Evolutionary conservation across 108 stramenopile genomes (phyloP).

Genomic region (Conticribra guillardii): DNA sequence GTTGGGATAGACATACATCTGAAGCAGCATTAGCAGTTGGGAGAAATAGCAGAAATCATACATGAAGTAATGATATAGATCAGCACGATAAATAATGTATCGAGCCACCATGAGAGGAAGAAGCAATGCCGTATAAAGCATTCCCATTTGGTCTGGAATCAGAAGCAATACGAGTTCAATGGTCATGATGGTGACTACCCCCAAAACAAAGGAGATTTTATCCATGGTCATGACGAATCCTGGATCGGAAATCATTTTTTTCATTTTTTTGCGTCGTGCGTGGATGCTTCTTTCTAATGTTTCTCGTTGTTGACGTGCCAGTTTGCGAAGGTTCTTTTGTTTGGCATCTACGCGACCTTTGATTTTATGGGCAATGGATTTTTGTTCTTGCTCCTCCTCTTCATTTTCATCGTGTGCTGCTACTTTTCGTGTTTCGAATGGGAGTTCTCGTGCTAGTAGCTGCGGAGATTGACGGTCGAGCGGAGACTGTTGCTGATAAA

Average conservation of each 20-base stretch:
- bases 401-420: conserved; percentile 9
- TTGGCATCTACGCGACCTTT: conserved; percentile 21
- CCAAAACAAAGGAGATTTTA: conserved; percentile 52
- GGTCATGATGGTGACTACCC: conserved; percentile 52
- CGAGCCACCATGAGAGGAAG: conserved; percentile 48
- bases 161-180: conserved; percentile 47
- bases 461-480: conserved; percentile 2
- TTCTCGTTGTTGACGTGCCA: conserved; percentile 18
- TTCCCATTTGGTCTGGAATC: conserved; percentile 30
- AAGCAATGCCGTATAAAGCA: conserved; percentile 39
- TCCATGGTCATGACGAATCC: conserved; percentile 45
- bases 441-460: background rate
- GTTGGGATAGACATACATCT: conserved; percentile 56
- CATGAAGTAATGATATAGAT: conserved; percentile 55
- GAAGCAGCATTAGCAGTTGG: conserved; percentile 49
- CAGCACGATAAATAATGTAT: conserved; percentile 49
- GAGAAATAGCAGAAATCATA: conserved; percentile 60
- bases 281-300: conserved; percentile 25
- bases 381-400: background rate
- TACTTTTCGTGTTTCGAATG: background rate
- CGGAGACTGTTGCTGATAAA: conserved; percentile 12
- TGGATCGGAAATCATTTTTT: conserved; percentile 29
- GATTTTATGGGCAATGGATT: conserved; percentile 3
- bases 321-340: conserved; percentile 26
- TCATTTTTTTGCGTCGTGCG: conserved; percentile 22